Base-by-base conservation (phyloP, 208 protist genomes). In the Acanthamoeba royreba region DNA sequence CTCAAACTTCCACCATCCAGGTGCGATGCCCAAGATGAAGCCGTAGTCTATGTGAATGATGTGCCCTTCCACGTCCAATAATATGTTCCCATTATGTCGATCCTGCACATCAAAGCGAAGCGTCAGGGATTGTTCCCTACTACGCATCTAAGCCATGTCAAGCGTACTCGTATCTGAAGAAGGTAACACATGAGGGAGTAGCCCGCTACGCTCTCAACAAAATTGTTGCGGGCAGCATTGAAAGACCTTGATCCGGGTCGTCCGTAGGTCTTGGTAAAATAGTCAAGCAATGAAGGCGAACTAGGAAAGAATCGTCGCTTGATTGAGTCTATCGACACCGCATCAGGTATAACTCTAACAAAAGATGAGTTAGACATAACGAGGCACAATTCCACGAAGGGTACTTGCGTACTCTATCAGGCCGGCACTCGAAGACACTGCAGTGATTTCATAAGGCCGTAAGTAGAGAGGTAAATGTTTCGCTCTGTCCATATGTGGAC, bases 11-110 rank as follows among this genome's bases (percentile, higher is more conserved):
- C 66, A 85, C 17, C 3, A 40, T 35, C 91, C 91, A n/a, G 91
- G 91, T 2, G 33, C 43, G 19, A 22, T 88, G 15, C 93, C 93
- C 22, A 96, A 49, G 28, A 96, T 93, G 46, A 96, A 96, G 17
- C 95, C 95, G 58, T 94, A 96, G 25, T 96, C 95, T 52, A 96
- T 96, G 47, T 96, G 95, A 5, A 96, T 85, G 31, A 96, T 91
- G 28, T 95, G 31, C 0, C 94, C 74, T 2, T 91, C 8, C 1
- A 95, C 13, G 2, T 95, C 92, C 22, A 96, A 5, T 94, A 96
- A 88, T 22, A 96, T 90, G 87, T 96, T 96, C 8, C 94, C 93
- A 49, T 96, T 35, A 52, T 96, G 95, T 45, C 95, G 28, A n/a
- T 22, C 22, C 19, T 19, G 17, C 15, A 33, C 19, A 33, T 15